Evolutionary conservation across 1,139 yeast species (phyloP).

Genomic region (Wickerhamiella infanticola): DNA sequence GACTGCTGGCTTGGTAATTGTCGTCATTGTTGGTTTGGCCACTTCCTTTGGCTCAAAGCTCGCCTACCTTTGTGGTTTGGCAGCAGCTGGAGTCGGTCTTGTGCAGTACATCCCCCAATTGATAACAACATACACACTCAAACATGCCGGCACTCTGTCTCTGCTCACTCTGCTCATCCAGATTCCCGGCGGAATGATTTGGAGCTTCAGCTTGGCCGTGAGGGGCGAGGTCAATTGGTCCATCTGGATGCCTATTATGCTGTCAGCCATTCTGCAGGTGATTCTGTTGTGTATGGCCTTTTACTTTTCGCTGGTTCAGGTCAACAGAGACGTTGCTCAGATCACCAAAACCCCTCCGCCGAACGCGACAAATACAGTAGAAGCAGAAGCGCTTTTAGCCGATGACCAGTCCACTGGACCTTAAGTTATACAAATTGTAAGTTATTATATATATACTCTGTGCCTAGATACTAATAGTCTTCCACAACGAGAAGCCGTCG

Average conservation of each 20-base stretch:
- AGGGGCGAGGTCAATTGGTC: constrained; percentile 79
- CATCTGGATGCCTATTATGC: constrained; percentile 66
- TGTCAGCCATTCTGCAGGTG: constrained; percentile 58
- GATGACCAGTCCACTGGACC: no score
- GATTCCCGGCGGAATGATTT: constrained; percentile 77
- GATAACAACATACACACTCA: constrained; percentile 47
- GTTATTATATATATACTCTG: neutral
- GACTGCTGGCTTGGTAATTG: neutral
- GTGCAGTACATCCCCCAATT: constrained; percentile 75
- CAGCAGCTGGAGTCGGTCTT: constrained; percentile 41
- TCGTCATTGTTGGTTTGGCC: neutral
- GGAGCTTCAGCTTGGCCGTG: constrained; percentile 53
- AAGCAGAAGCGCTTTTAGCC: no score
- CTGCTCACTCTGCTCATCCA: constrained; percentile 74
- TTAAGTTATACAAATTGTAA: neutral
- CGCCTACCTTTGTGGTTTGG: constrained; percentile 48
- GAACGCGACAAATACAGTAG: no score
- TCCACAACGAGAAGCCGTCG: constrained; percentile 91
- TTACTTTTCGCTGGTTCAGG: constrained; percentile 24
- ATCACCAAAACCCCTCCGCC: neutral
- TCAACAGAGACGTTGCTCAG: neutral
- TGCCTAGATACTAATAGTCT: constrained; percentile 72
- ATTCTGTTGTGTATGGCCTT: constrained; percentile 36
- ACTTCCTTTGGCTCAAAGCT: constrained; percentile 15
- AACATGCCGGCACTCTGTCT: constrained; percentile 70